A percentile compares a stretch with the other conserved stretches of the same genome.
These are phyloP conservation scores for Phytophthora macrochlamydospora DNA, from an alignment of 352 stramenopile species.

Conservation along the genomic window DNA sequence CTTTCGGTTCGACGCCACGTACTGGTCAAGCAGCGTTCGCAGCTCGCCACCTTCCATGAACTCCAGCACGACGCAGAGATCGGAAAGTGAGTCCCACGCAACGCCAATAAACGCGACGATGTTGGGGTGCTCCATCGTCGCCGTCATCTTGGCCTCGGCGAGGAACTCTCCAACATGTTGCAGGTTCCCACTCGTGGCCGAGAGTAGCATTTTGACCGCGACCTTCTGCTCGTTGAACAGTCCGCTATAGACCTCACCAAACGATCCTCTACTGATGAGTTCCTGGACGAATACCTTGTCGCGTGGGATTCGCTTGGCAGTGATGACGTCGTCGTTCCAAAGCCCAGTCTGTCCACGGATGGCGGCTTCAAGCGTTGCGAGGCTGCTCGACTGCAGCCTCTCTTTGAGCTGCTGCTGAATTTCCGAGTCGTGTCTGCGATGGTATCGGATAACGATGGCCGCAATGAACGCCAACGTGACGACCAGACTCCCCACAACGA, in stretches of 20 bases:
- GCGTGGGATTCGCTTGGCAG: slow-evolving; percentile 29
- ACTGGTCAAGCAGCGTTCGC: slow-evolving; percentile 33
- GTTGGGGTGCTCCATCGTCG: slow-evolving; percentile 33
- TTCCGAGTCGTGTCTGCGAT: neutral
- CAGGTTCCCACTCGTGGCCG: slow-evolving; percentile 25
- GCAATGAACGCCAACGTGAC: neutral
- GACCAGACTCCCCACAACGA: neutral
- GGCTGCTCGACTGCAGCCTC: slow-evolving; percentile 1
- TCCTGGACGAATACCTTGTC: slow-evolving; percentile 28
- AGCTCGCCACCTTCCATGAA: slow-evolving; percentile 57
- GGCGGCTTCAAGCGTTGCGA: slow-evolving; percentile 9
- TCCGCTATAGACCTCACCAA: slow-evolving; percentile 44
- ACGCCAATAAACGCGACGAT: slow-evolving; percentile 50
- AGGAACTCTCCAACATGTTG: slow-evolving; percentile 37
- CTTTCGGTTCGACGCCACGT: slow-evolving; percentile 2
- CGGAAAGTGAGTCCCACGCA: slow-evolving; percentile 41
- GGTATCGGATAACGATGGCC: neutral
- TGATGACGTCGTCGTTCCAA: slow-evolving; percentile 45
- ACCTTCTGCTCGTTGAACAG: slow-evolving; percentile 33
- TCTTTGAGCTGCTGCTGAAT: neutral
- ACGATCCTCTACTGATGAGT: slow-evolving; percentile 40
- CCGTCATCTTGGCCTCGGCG: slow-evolving; percentile 41
- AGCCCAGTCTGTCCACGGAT: slow-evolving; percentile 18
- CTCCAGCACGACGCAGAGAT: slow-evolving; percentile 50
- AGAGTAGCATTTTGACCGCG: slow-evolving; percentile 45